Conservation (phyloP, 169 alveolate genomes). For the Cryptosporidium baileyi region DNA sequence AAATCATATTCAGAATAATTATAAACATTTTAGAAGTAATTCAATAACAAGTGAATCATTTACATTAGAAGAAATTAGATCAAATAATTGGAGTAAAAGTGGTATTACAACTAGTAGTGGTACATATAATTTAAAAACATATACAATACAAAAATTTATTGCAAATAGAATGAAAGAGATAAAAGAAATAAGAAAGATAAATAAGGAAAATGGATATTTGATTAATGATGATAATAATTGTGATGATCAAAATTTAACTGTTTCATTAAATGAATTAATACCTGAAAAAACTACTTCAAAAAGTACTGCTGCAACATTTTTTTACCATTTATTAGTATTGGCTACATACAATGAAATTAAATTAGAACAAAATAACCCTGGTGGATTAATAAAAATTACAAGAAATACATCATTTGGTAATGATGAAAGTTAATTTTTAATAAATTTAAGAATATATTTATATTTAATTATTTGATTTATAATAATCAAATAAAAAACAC, state of each 20-base stretch:
- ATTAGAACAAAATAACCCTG: slow-evolving; percentile 6
- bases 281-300: slow-evolving; percentile 21
- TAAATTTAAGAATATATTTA: neutral
- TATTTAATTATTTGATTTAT: neutral
- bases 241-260: neutral
- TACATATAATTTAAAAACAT: slow-evolving; percentile 39
- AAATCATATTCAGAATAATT: neutral
- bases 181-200: neutral
- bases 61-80: slow-evolving; percentile 2
- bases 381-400: slow-evolving; percentile 9
- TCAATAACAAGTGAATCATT: slow-evolving; percentile 16
- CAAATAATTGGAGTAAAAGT: slow-evolving; percentile 46
- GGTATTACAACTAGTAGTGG: slow-evolving; percentile 60
- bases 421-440: slow-evolving; percentile 11
- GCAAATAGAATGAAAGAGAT: slow-evolving; percentile 38
- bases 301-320: slow-evolving; percentile 42
- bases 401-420: neutral
- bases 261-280: slow-evolving; percentile 5
- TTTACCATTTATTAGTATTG: slow-evolving; percentile 21
- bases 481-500: neutral
- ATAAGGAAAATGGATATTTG: neutral
- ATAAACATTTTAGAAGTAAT: neutral
- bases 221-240: neutral
- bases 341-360: slow-evolving; percentile 44
- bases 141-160: slow-evolving; percentile 45